Conservation (phyloP, 257 asterid species). For the Petunia secreta region DNA sequence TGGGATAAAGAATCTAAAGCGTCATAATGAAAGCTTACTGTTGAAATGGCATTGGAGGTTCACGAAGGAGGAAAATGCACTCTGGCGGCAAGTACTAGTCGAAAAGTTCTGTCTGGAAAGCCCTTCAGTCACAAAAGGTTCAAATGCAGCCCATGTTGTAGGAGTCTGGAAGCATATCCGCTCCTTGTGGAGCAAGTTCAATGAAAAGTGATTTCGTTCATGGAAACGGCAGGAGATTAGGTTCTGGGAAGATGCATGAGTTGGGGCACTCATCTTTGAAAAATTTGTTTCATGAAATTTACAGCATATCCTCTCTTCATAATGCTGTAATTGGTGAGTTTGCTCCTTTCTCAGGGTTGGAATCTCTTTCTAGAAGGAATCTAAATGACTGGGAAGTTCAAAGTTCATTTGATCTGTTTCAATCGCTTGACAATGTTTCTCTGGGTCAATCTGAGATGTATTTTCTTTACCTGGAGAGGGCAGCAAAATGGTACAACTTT, state of each 20-base stretch:
- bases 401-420: neutral
- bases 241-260: neutral
- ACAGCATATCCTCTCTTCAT: neutral
- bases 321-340: neutral
- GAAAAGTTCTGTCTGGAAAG: neutral
- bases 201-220: neutral
- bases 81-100: neutral
- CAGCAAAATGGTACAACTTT: neutral
- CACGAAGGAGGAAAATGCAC: neutral
- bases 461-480: neutral
- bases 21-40: neutral
- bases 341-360: neutral
- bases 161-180: neutral
- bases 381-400: neutral
- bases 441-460: neutral
- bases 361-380: neutral
- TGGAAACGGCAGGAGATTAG: neutral
- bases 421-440: neutral
- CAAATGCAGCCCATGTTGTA: neutral
- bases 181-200: neutral
- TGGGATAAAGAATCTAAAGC: neutral
- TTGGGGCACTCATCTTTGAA: constrained; percentile 3
- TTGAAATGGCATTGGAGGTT: neutral
- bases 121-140: constrained; percentile 8
- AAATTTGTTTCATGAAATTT: neutral